Evolutionary conservation across 306 rosid genomes (phyloP), one percentile per base, ranked within the genome.

Genomic region (Nissolia schottii): DNA sequence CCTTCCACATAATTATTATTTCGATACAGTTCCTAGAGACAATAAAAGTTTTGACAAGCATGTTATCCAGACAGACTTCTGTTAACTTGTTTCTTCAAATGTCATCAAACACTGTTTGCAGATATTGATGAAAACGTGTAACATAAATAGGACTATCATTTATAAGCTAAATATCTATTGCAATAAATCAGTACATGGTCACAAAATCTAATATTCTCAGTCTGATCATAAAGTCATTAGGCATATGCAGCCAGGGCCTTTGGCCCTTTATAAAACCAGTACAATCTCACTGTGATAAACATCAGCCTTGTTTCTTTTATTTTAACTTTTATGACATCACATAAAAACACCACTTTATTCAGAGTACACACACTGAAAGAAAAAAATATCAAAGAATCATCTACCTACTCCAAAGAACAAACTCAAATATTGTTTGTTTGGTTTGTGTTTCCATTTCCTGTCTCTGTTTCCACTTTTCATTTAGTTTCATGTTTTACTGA

Each of bases 31-130:
- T 49, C 56, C 66, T 34, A 13, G 3, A 35, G 50, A 62, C 71
- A 56, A 43, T 23, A 24, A 48, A 63, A 50, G 20, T 49, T 49
- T 50, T 24, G 38, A 79, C 34, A 15, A 73, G 69, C 31, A 25
- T 43, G 78, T 56, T 66, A 49, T 49, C 40, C 74, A 25, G 37
- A 48, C 41, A 65, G 27, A 34, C 22, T 29, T 70, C 61, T 19
- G 48, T 48, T 25, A 43, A 34, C 46, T 11, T 59, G 28, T 25
- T 49, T 58, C 66, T 58, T 66, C 65, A 40, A 49, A 11, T 50
- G 40, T 20, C 61, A 79, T 64, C 34, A 50, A 14, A 48, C 41
- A 34, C n/a, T 49, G 59, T 58, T 34, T 31, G 60, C 51, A 67
- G 23, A 67, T 53, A 43, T 16, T 32, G 49, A 59, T 41, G 70